These are phyloP conservation scores for Westerdykella sp. DNA, from an alignment of 2,329 filamentous ascomycete genomes.

Conservation along the genomic window DNA sequence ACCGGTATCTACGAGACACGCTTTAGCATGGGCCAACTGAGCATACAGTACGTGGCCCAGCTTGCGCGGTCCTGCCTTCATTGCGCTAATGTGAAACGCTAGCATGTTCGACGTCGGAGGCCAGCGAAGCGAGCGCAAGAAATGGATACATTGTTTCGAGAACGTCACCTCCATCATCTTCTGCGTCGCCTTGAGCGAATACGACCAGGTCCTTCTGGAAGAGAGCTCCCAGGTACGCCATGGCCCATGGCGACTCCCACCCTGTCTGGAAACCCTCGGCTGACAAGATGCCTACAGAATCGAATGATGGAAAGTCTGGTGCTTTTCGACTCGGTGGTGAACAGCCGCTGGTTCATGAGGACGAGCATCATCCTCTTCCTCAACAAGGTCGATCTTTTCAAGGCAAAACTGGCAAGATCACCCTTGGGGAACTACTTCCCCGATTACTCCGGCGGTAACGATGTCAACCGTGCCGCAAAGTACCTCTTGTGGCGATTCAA, in stretches of 20 bases:
- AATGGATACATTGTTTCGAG: slow-evolving; percentile 99
- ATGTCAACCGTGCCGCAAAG: slow-evolving; percentile 96
- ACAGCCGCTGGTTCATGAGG: slow-evolving; percentile 98
- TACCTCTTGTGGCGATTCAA: slow-evolving; percentile 98
- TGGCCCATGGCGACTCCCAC: slow-evolving; percentile 2
- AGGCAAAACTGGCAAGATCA: slow-evolving; percentile 83
- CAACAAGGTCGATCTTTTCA: slow-evolving; percentile 98
- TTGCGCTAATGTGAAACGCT: slow-evolving; percentile 28
- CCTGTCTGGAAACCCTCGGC: slow-evolving; percentile 1
- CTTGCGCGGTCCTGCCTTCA: slow-evolving; percentile 5
- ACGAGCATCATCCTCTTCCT: slow-evolving; percentile 98
- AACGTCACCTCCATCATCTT: slow-evolving; percentile 99
- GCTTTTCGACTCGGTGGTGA: slow-evolving; percentile 96
- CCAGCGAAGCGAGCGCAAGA: slow-evolving; percentile 94
- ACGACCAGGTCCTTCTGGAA: slow-evolving; percentile 93
- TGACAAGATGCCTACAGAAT: slow-evolving; percentile 55
- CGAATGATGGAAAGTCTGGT: slow-evolving; percentile 99
- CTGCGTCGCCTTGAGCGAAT: slow-evolving; percentile 95
- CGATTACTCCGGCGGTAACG: slow-evolving; percentile 94
- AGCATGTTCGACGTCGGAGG: slow-evolving; percentile 99
- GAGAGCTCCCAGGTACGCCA: slow-evolving; percentile 84
- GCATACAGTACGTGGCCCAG: slow-evolving; percentile 74
- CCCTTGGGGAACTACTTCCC: slow-evolving; percentile 94
- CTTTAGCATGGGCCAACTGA: slow-evolving; percentile 97
- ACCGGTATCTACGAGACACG: slow-evolving; percentile 98